Conservation (phyloP, 148 eudicot genomes). For the Chenopodium suecicum region DNA sequence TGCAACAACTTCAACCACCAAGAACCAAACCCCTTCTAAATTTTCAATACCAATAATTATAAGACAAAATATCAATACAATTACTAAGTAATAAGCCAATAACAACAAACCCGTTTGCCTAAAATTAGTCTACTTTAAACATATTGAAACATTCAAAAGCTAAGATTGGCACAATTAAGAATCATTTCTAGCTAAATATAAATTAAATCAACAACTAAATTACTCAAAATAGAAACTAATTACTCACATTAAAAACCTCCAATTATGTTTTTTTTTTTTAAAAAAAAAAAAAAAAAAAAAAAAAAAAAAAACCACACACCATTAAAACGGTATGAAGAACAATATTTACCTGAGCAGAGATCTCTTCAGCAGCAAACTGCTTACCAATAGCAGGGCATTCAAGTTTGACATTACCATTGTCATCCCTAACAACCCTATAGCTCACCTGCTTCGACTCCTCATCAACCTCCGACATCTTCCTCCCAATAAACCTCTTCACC, state of each 20-base stretch:
- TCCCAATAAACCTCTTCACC: slow-evolving; percentile 89
- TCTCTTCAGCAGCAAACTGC: slow-evolving; percentile 92
- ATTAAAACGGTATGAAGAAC: neutral
- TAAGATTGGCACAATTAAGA: too few species aligned
- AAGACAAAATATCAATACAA: neutral
- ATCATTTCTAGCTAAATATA: too few species aligned
- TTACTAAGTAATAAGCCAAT: neutral
- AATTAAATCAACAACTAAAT: neutral
- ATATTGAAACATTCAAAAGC: neutral
- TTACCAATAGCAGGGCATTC: slow-evolving; percentile 96
- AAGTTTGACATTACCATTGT: slow-evolving; percentile 90
- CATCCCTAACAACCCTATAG: slow-evolving; percentile 76
- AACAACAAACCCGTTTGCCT: neutral
- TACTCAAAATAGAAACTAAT: neutral
- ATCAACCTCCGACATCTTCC: slow-evolving; percentile 95
- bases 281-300: too few species aligned
- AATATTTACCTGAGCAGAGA: slow-evolving; percentile 76
- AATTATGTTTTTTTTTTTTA: too few species aligned
- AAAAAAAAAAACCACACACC: neutral
- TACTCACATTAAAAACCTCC: neutral
- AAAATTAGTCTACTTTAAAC: neutral
- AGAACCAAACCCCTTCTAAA: neutral
- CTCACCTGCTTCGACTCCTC: slow-evolving; percentile 95
- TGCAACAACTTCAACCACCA: neutral
- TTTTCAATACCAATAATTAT: neutral